Percentiles rank a stretch among this genome's conserved stretches.
Conservation (phyloP, 2,329 filamentous ascomycete genomes). For the Alternaria tenuissima region DNA sequence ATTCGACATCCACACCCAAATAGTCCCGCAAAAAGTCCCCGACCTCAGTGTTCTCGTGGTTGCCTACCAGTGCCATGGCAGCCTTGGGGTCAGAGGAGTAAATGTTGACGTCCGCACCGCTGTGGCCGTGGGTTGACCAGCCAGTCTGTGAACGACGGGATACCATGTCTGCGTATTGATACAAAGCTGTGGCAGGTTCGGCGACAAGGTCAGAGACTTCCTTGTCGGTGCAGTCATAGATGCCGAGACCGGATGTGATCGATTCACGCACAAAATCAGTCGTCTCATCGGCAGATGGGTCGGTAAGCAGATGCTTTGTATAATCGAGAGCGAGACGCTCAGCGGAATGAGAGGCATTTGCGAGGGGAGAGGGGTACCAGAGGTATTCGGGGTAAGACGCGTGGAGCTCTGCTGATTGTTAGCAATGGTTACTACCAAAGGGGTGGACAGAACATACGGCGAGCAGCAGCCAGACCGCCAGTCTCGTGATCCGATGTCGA, state of each 20-base stretch:
- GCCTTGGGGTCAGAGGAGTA: conserved; percentile 78
- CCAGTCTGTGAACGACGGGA: conserved; percentile 88
- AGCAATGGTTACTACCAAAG: conserved; percentile 3
- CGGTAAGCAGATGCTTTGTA: conserved; percentile 62
- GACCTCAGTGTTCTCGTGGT: conserved; percentile 94
- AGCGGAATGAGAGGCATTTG: conserved; percentile 78
- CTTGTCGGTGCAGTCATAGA: conserved; percentile 73
- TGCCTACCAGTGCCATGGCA: conserved; percentile 74
- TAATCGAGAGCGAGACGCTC: conserved; percentile 74
- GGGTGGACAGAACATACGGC: conserved; percentile 64
- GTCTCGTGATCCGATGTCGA: conserved; percentile 97
- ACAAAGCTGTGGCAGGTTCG: conserved; percentile 64
- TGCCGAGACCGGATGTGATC: conserved; percentile 75
- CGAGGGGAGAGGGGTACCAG: conserved; percentile 85
- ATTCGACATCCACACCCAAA: conserved; percentile 78
- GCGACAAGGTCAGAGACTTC: conserved; percentile 75
- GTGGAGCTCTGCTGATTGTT: conserved; percentile 60
- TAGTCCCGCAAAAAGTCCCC: conserved; percentile 83
- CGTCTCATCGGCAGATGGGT: conserved; percentile 40
- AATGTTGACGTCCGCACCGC: conserved; percentile 92
- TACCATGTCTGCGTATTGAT: conserved; percentile 82
- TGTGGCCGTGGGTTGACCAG: conserved; percentile 92
- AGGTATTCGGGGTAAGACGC: conserved; percentile 70
- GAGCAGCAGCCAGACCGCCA: conserved; percentile 82
- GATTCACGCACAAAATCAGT: conserved; percentile 72